Evolutionary conservation across 129 eudicot genomes (phyloP), one percentile per base, ranked within the genome.

Genomic region (Pulicaria dysenterica): DNA sequence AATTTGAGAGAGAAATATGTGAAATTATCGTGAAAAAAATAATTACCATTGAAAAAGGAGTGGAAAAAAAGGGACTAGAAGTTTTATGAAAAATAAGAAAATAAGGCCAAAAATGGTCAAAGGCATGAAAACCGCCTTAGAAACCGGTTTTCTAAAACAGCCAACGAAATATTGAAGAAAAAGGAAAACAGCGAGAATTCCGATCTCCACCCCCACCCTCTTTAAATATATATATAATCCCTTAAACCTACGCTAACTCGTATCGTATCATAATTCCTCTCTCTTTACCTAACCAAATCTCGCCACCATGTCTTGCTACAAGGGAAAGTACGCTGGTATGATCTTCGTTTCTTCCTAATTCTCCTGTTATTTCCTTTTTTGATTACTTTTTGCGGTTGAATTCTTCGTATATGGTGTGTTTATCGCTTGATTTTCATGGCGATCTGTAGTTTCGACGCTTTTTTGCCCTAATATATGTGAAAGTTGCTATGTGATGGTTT

Each of bases 271-370:
- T 47, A n/a, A n/a, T 16, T 36, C 31, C 10, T 16, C 43, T 9
- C 7, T 7, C 47, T 4, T 5, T 36, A 2, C 37, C 53, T 19
- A 6, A 8, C 24, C 67, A 76, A 31, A 36, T 58, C 61, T 68
- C 12, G 34, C 10, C 54, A 79, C 48, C 79, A 83, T 83, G 87
- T 75, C 87, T 79, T 76, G 81, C 72, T 83, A 40, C 64, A 74
- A 44, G 66, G 87, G 87, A 69, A 83, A 83, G 73, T 83, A 83
- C 34, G 82, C 84, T 65, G 87, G 87, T 83, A 83, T 69, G 39
- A 46, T 51, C 3, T 36, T 17, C 47, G 4, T 7, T 38, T 19
- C 4, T 38, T 3, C 6, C 5, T 55, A 5, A 34, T 36, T n/a
- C 41, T n/a, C 14, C 4, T 54, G 0, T 17, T 38, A 8, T 7